Conservation (phyloP, 2,329 filamentous ascomycete genomes). For the Colletotrichum lupini region DNA sequence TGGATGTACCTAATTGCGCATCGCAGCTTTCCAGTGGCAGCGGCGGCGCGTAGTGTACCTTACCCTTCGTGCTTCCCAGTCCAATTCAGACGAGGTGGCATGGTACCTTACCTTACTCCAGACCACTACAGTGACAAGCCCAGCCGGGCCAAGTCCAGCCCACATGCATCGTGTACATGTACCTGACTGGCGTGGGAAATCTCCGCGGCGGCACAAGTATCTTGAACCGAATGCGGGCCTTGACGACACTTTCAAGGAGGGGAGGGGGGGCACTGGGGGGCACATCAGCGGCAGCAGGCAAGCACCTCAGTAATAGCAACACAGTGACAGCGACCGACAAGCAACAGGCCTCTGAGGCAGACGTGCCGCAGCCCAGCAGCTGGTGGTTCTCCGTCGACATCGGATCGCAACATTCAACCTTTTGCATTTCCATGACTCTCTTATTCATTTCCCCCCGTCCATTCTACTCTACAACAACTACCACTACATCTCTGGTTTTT, state of each 20-base stretch:
- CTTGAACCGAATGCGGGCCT: constrained; percentile 2
- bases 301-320: constrained; percentile 3
- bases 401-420: constrained; percentile 35
- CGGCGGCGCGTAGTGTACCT: neutral
- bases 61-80: neutral
- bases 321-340: constrained; percentile 1
- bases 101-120: constrained; percentile 9
- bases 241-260: neutral
- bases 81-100: constrained; percentile 16
- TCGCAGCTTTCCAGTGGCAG: neutral
- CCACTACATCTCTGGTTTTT: constrained; percentile 18
- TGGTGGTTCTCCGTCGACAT: constrained; percentile 4
- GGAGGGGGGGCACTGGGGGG: neutral
- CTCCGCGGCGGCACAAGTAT: neutral
- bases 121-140: neutral
- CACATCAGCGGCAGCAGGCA: neutral
- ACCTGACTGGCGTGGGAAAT: neutral
- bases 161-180: neutral
- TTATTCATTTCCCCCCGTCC: constrained; percentile 13
- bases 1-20: too few species aligned
- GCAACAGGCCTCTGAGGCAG: constrained; percentile 33
- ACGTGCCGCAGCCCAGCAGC: constrained; percentile 29
- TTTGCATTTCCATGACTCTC: constrained; percentile 21
- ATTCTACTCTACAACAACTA: constrained; percentile 15
- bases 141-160: neutral